Evolutionary conservation across 1,139 yeast species (phyloP), one percentile per base, ranked within the genome.

Genomic region (Candida sojae): DNA sequence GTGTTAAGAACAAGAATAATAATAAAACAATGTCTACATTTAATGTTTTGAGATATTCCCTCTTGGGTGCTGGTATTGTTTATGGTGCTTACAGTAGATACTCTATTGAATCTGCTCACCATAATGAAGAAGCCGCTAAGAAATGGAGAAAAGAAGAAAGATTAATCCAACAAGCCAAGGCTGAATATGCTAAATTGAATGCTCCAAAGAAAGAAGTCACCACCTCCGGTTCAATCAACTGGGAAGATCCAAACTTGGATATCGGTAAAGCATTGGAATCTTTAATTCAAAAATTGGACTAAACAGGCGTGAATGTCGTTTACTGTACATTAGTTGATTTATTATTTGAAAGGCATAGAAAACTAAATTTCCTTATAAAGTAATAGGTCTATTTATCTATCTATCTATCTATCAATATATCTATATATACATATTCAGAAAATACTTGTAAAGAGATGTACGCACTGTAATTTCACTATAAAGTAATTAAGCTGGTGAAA

Each of bases 161-260:
- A 63, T 82, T 91, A 67, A 88, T 93, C 64, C 83, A 78, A 50
- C 85, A 90, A 68, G 98, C 98, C 58, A 91, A 89, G 78, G 86
- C 84, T 48, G 92, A 88, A 74, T 93, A 79, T 71, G 91, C 90
- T 59, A 86, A 82, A 68, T 73, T 84, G 64, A 79, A 86, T 70
- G 42, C 49, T 56, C 69, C 38, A 60, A 79, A 80, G 57, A 71
- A 74, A 61, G 67, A 71, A 67, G 53, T 66, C 63, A 51, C 61
- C 36, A 48, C 64, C 21, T 48, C 68, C 21, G 75, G 77, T 34
- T 73, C 84, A 49, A 75, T 88, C 59, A 85, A 90, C 73, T 80
- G 92, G 71, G 95, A 89, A 63, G 96, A 91, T 71, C 95, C 96
- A 60, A 87, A 90, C 77, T 82, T 90, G 69, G 97, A 92, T 68